These are phyloP conservation scores for Paragyromitra xinjiangensis DNA, from an alignment of 495 filamentous ascomycete species.

Conservation along the genomic window DNA sequence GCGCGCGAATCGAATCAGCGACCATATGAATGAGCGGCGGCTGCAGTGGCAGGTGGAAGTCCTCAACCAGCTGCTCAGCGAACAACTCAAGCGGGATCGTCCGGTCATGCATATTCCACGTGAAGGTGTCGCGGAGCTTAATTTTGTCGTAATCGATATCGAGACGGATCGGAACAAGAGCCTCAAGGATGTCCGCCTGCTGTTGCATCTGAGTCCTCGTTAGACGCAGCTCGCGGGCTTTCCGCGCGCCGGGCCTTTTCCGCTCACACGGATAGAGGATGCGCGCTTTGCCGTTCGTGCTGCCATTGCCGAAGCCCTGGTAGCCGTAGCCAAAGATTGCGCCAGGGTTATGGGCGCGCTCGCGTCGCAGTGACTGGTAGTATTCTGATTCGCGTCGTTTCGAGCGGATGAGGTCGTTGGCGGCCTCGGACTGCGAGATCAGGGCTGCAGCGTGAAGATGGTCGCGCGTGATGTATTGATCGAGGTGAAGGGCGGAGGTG, in stretches of 20 bases:
- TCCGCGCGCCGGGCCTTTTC: constrained; percentile 75
- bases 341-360: constrained; percentile 67
- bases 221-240: constrained; percentile 74
- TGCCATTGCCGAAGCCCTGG: constrained; percentile 85
- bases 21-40: constrained; percentile 79
- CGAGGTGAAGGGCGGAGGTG: constrained; percentile 61
- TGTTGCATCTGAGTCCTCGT: constrained; percentile 78
- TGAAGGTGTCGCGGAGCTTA: constrained; percentile 96
- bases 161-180: constrained; percentile 86
- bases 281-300: constrained; percentile 69
- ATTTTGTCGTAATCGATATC: constrained; percentile 97
- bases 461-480: constrained; percentile 82
- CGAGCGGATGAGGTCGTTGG: constrained; percentile 55
- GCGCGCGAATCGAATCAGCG: constrained; percentile 81
- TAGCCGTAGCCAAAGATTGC: constrained; percentile 82
- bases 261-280: constrained; percentile 79
- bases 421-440: constrained; percentile 58
- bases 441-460: constrained; percentile 72
- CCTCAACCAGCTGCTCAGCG: constrained; percentile 87
- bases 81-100: constrained; percentile 80
- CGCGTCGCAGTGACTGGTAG: constrained; percentile 63
- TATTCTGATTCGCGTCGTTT: constrained; percentile 66
- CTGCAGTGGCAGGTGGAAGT: constrained; percentile 80
- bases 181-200: constrained; percentile 88
- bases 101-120: constrained; percentile 95